phyloP scores from a whole-genome alignment of 345 rosid genomes.

The Luvunga scandens region DNA sequence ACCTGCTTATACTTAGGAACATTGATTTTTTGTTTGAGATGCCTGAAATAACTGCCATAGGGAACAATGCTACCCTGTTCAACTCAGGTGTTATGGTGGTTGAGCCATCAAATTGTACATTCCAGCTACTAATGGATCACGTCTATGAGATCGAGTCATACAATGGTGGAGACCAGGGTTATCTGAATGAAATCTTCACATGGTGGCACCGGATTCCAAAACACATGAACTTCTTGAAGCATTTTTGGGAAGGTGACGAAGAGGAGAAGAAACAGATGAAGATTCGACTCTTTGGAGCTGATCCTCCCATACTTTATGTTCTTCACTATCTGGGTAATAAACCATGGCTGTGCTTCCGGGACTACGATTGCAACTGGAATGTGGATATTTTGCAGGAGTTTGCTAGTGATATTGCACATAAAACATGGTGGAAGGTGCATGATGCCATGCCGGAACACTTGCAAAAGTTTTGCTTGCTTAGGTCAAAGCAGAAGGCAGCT shows the following conservation, averaged over 20 bases:
- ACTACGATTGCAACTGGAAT: slow-evolving; percentile 97
- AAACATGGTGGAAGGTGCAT: slow-evolving; percentile 84
- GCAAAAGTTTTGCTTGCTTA: slow-evolving; percentile 67
- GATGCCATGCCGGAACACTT: slow-evolving; percentile 74
- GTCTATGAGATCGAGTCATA: slow-evolving; percentile 79
- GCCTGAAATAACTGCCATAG: slow-evolving; percentile 82
- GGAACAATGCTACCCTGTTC: slow-evolving; percentile 76
- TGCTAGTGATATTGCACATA: slow-evolving; percentile 78
- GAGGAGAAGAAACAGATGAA: slow-evolving; percentile 70
- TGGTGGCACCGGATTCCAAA: slow-evolving; percentile 98
- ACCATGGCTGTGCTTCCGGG: slow-evolving; percentile 89
- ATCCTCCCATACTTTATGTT: slow-evolving; percentile 82
- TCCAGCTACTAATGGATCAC: slow-evolving; percentile 78
- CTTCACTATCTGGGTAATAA: slow-evolving; percentile 82
- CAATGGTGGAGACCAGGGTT: slow-evolving; percentile 95
- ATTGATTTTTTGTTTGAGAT: slow-evolving; percentile 83
- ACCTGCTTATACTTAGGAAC: slow-evolving; percentile 80
- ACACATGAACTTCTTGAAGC: slow-evolving; percentile 93
- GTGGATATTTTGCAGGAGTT: slow-evolving; percentile 73
- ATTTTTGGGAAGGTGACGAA: slow-evolving; percentile 91
- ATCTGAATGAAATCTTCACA: slow-evolving; percentile 84
- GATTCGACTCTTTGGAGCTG: slow-evolving; percentile 63
- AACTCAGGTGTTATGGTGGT: slow-evolving; percentile 89
- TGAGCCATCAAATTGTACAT: slow-evolving; percentile 82
- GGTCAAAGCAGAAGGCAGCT: slow-evolving; percentile 82